Evolutionary conservation across 1,284 basidiomycete species (phyloP).

Genomic region (Puccinia triticina): DNA sequence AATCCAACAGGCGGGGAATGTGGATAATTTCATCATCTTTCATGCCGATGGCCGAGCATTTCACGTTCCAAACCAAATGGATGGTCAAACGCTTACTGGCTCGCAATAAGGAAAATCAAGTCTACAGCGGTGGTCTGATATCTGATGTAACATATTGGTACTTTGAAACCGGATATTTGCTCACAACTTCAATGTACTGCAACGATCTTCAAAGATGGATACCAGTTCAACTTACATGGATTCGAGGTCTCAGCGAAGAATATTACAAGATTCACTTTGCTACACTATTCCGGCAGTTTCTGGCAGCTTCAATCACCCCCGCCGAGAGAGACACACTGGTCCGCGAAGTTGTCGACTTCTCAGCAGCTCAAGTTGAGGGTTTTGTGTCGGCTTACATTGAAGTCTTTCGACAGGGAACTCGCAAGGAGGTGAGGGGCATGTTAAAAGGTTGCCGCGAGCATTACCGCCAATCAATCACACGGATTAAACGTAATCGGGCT

Average conservation of each 20-base stretch:
- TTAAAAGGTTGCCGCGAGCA: slow-evolving; percentile 26
- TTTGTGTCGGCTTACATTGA: slow-evolving; percentile 21
- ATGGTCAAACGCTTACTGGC: not conserved
- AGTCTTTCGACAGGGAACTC: not conserved
- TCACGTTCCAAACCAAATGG: slow-evolving; percentile 20
- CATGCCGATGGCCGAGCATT: not conserved
- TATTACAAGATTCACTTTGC: too few species aligned
- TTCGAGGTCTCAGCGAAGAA: not conserved
- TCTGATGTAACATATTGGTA: slow-evolving; percentile 23
- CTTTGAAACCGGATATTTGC: slow-evolving; percentile 15
- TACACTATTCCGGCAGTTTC: too few species aligned
- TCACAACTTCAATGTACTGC: too few species aligned
- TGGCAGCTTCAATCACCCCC: too few species aligned
- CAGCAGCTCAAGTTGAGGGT: not conserved
- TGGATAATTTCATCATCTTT: not conserved
- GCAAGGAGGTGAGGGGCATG: not conserved
- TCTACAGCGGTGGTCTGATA: not conserved
- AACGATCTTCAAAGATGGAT: not conserved
- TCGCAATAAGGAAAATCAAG: not conserved
- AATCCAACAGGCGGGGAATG: too few species aligned
- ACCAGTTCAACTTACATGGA: slow-evolving; percentile 33
- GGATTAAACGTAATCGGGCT: slow-evolving; percentile 26
- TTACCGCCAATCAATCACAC: not conserved
- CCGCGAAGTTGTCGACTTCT: slow-evolving; percentile 19
- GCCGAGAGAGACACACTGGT: too few species aligned